Evolutionary conservation across 331 rosid species (phyloP), one percentile per base, ranked within the genome.

Genomic region (Telfairia occidentalis): DNA sequence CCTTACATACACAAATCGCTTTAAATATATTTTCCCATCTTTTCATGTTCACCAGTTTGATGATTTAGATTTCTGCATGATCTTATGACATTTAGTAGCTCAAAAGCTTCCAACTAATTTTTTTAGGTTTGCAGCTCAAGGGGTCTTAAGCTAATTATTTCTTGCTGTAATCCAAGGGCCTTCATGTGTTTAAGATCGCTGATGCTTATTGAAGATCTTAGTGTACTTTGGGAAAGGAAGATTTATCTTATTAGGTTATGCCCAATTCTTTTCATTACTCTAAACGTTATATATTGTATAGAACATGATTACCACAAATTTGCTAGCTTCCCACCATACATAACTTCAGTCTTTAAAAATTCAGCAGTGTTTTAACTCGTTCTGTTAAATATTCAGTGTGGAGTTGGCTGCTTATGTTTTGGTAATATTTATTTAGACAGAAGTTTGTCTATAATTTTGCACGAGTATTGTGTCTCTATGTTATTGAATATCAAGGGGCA

Each of bases 1-100:
- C 83, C 79, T 64, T 13, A 74, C 76, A 80, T 38, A 30, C 5
- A 70, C 26, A 3, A 70, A 45, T 46, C 15, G 58, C 60, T 16
- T 48, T 28, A 45, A 28, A 28, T 71, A 71, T 48, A 49, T 71
- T 45, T 3, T 46, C n/a, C n/a, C 1, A 45, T 46, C 28, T 45
- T 70, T 61, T 46, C 2, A 46, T 45, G 8, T 16, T 30, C 5
- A 12, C 24, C 75, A 1, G 59, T 48, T 71, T 29, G 29, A 28
- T 29, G 7, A 48, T 71, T 71, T 13, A 7, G 57, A 26, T 43
- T 26, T 42, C 57, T 8, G 26, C 8, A 7, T 69, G 7, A 26
- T 28, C 57, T 69, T 26, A 18, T 42, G 55, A 24, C 24, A 15
- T 69, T 7, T 65, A 2, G 26, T 23, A 70, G 40, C 9, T 29